phyloP scores from a whole-genome alignment of 2,329 filamentous ascomycete species.

The Thielaviopsis populi region DNA sequence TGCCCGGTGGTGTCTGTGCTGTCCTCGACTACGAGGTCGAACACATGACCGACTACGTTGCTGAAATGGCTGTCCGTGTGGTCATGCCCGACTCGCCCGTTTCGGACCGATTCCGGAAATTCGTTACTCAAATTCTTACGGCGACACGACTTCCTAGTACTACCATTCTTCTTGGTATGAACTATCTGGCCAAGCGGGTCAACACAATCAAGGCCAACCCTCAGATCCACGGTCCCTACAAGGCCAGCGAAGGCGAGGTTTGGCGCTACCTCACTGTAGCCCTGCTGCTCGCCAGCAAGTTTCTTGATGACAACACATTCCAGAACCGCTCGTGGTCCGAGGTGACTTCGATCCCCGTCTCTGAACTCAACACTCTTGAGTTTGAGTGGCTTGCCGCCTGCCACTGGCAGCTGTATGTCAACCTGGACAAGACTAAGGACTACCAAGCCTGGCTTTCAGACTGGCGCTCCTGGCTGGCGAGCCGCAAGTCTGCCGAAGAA shows the following conservation, averaged over 20 bases:
- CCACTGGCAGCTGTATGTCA: constrained; percentile 73
- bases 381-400: constrained; percentile 76
- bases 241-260: constrained; percentile 52
- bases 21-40: constrained; percentile 96
- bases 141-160: constrained; percentile 82
- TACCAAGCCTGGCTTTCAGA: constrained; percentile 48
- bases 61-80: constrained; percentile 61
- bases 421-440: constrained; percentile 61
- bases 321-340: constrained; percentile 96
- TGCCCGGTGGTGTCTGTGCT: constrained; percentile 74
- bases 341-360: constrained; percentile 75
- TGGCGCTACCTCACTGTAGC: constrained; percentile 80
- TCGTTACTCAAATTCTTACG: constrained; percentile 77
- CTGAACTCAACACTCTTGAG: constrained; percentile 73
- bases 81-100: constrained; percentile 39
- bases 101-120: constrained; percentile 70
- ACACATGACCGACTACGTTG: constrained; percentile 87
- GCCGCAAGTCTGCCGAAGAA: constrained; percentile 37
- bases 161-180: constrained; percentile 79
- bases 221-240: constrained; percentile 34
- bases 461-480: constrained; percentile 42
- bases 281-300: constrained; percentile 82
- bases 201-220: constrained; percentile 45
- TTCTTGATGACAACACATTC: constrained; percentile 92
- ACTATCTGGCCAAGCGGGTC: constrained; percentile 74